Base-by-base conservation (phyloP, 148 eudicot genomes). In the Suaeda aralocaspica region DNA sequence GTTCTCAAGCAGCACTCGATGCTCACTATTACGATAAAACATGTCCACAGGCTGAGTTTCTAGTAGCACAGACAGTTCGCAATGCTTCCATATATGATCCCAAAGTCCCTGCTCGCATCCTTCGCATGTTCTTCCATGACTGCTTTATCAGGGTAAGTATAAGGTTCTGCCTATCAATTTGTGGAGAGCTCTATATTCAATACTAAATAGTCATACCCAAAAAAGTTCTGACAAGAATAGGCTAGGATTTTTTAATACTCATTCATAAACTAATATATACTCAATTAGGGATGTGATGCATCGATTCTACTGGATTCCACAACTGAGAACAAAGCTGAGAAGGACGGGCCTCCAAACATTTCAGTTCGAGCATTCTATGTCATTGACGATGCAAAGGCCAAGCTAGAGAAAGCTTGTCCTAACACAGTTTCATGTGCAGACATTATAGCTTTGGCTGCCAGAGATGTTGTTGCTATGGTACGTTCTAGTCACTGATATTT, bases 61-160 rank as follows among this genome's bases (percentile, higher is more conserved):
- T 83, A 22, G 70, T 89, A 22, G 74, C 41, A 25, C 55, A 85
- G 66, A 75, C 85, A 5, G 79, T 89, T 70, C 83, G 66, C 14
- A 83, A 83, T 59, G 91, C 89, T 48, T 74, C 86, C 0, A 73
- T 67, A 19, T 71, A 72, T 42, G 95, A 87, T 74, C 81, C 83
- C 29, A 85, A 82, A 79, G 86, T 78, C 64, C 87, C 91, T 0
- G 86, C 89, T 72, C 83, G 89, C n/a, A 22, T 89, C 14, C 89
- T 89, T 42, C 75, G 91, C 72, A 87, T 89, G 87, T 83, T 83
- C 77, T 87, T 89, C 72, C 95, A 89, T 72, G 95, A 89, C 53
- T 87, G 91, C 59, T 87, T 87, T 77, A 72, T 86, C 8, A 82
- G 89, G 80, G 91, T 86, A 86, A 21, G 76, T 28, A 9, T 86